Percentiles rank a stretch among this genome's conserved stretches.
Evolutionary conservation across 805 yeast species (phyloP).

Genomic region (Suhomyces sp.): DNA sequence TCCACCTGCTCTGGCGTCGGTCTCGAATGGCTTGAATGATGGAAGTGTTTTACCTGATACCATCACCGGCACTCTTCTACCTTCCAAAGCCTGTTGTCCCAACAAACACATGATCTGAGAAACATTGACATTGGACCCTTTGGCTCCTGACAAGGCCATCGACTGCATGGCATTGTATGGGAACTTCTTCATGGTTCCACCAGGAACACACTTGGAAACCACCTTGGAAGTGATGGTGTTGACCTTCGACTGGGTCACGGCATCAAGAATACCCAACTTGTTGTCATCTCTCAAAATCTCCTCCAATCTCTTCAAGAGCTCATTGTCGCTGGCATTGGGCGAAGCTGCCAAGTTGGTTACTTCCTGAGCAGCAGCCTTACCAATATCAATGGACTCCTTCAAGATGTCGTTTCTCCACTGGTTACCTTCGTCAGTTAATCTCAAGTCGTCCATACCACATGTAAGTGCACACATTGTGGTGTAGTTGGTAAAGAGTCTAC

Average conservation of each 20-base stretch:
- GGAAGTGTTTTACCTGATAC: slow-evolving; percentile 97
- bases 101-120: slow-evolving; percentile 99
- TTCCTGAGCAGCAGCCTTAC: slow-evolving; percentile 90
- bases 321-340: slow-evolving; percentile 52
- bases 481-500: slow-evolving; percentile 91
- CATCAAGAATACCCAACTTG: slow-evolving; percentile 91
- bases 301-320: slow-evolving; percentile 82
- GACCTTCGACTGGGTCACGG: slow-evolving; percentile 90
- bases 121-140: slow-evolving; percentile 97
- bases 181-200: slow-evolving; percentile 91
- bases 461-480: slow-evolving; percentile 91
- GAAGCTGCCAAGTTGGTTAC: slow-evolving; percentile 76
- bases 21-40: slow-evolving; percentile 92
- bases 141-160: slow-evolving; percentile 99
- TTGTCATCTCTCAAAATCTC: slow-evolving; percentile 92
- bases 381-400: slow-evolving; percentile 72
- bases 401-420: slow-evolving; percentile 82
- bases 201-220: slow-evolving; percentile 92
- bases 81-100: slow-evolving; percentile 99
- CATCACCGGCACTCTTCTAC: slow-evolving; percentile 99
- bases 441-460: slow-evolving; percentile 99
- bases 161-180: slow-evolving; percentile 98
- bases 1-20: slow-evolving; percentile 98
- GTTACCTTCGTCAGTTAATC: slow-evolving; percentile 90
- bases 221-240: slow-evolving; percentile 92